A percentile compares a stretch with the other conserved stretches of the same genome.
These are phyloP conservation scores for Lasiodiplodia hormozganensis DNA, from an alignment of 2,329 filamentous ascomycete genomes.

Conservation along the genomic window DNA sequence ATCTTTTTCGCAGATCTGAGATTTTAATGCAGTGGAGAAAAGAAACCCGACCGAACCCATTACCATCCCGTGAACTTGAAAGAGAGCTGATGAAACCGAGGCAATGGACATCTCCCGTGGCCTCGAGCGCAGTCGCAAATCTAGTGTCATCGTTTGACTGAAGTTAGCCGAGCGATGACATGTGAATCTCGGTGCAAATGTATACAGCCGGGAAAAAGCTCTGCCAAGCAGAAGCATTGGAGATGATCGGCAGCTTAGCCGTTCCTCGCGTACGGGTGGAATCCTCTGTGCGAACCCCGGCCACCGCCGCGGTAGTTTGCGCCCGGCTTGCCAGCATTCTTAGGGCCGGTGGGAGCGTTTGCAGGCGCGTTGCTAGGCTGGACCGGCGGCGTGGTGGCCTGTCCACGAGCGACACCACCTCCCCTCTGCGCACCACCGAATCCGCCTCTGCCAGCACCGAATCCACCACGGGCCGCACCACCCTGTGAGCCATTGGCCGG, in stretches of 20 bases:
- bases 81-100: background rate
- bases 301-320: constrained; percentile 94
- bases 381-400: constrained; percentile 46
- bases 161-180: background rate
- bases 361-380: constrained; percentile 63
- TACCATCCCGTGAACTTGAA: constrained; percentile 2
- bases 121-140: background rate
- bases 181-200: background rate
- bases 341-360: constrained; percentile 91
- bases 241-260: constrained; percentile 16
- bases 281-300: constrained; percentile 74
- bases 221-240: background rate
- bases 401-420: constrained; percentile 44
- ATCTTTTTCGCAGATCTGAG: constrained; percentile 19
- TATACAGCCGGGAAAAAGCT: background rate
- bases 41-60: constrained; percentile 4
- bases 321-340: constrained; percentile 90
- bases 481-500: constrained; percentile 54
- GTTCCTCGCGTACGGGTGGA: constrained; percentile 70
- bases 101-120: background rate
- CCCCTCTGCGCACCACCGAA: constrained; percentile 20
- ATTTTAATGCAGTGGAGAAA: constrained; percentile 1
- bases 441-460: constrained; percentile 38
- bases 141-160: background rate
- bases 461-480: constrained; percentile 53